Conservation (phyloP, 768 basidiomycete species). For the Boletus rubescentipes region DNA sequence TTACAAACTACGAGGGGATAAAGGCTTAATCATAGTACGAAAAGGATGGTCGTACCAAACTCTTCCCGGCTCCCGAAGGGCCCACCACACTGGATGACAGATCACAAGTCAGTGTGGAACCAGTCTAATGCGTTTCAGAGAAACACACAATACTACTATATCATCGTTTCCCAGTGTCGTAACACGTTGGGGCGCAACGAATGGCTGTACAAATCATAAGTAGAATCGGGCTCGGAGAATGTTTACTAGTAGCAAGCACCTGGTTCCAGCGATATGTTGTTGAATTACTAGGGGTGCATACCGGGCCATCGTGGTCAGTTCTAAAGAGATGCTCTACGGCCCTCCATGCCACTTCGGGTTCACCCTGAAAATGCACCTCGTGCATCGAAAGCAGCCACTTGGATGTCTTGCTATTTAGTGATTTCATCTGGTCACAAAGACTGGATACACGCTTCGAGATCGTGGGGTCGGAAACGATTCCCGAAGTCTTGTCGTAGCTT, state of each 20-base stretch:
- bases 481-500: slow-evolving; percentile 13
- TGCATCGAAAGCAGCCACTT: slow-evolving; percentile 5
- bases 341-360: slow-evolving; percentile 12
- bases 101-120: not conserved
- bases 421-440: not conserved
- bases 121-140: not conserved
- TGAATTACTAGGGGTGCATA: no score
- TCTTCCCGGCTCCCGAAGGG: slow-evolving; percentile 22
- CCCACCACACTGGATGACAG: slow-evolving; percentile 12
- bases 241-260: no score
- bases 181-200: no score
- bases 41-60: slow-evolving; percentile 7
- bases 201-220: no score
- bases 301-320: not conserved
- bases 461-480: not conserved
- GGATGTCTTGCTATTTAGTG: not conserved
- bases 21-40: not conserved
- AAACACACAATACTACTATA: slow-evolving; percentile 21
- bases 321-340: slow-evolving; percentile 11
- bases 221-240: no score
- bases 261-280: no score
- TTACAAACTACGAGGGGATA: slow-evolving; percentile 8
- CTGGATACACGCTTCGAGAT: not conserved
- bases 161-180: slow-evolving; percentile 4
- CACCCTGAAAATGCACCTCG: slow-evolving; percentile 4